Conservation (phyloP, 176 grass and related monocot species). For the Typha latifolia region DNA sequence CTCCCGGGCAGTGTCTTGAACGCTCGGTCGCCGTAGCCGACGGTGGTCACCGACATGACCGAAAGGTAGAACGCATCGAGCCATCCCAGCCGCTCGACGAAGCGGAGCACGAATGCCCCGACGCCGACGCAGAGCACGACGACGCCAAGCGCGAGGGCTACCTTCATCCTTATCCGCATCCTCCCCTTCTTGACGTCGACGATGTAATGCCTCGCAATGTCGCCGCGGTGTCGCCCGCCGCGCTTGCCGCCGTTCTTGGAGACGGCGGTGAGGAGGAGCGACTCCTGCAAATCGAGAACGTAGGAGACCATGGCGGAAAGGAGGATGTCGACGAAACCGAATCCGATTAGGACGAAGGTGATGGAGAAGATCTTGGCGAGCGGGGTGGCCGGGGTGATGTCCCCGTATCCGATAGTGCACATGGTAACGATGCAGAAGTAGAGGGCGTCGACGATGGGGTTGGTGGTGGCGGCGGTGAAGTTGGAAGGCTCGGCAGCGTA, state of each 20-base stretch:
- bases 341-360: constrained; percentile 70
- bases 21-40: constrained; percentile 71
- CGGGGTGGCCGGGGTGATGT: constrained; percentile 78
- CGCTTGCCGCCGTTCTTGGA: constrained; percentile 18
- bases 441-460: constrained; percentile 81
- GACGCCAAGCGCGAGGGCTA: constrained; percentile 46
- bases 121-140: constrained; percentile 65
- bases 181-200: constrained; percentile 89
- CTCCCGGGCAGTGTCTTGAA: constrained; percentile 58
- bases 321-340: constrained; percentile 87
- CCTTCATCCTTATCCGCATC: constrained; percentile 87
- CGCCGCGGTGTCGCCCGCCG: constrained; percentile 28
- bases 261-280: constrained; percentile 70
- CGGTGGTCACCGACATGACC: constrained; percentile 90
- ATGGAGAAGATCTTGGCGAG: constrained; percentile 85
- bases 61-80: constrained; percentile 75
- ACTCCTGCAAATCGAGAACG: constrained; percentile 87
- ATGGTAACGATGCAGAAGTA: constrained; percentile 99
- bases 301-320: constrained; percentile 88
- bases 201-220: constrained; percentile 53
- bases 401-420: constrained; percentile 92
- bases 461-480: constrained; percentile 48
- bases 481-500: constrained; percentile 48
- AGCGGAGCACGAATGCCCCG: constrained; percentile 55
- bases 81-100: constrained; percentile 56